Evolutionary conservation across 495 filamentous ascomycete species (phyloP), one percentile per base, ranked within the genome.

Genomic region (Delitschia confertaspora): DNA sequence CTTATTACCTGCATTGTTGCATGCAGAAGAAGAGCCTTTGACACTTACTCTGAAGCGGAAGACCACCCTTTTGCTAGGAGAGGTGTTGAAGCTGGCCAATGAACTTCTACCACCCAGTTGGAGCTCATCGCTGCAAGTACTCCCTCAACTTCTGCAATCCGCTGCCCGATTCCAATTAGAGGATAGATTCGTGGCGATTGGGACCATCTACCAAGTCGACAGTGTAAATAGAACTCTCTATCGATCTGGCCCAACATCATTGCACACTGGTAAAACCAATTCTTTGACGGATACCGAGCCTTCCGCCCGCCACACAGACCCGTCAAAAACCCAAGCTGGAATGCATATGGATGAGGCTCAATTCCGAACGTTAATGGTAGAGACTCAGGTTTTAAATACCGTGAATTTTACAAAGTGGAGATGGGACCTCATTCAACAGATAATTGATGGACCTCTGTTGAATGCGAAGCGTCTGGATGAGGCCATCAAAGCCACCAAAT

Each of bases 171-270:
- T 85, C 43, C 69, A 72, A 9, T 65, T 73, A 20, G 76, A 86
- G 6, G 76, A 76, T n/a, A 78, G 82, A 41, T 87, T 86, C 48
- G 68, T 81, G 31, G 83, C 87, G 13, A 85, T 84, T 1, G 79
- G 82, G 2, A 88, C 88, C 4, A 84, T 96, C 25, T 98, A 95
- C 59, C 91, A 96, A 58, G 88, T 96, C 4, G 93, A 94, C 63
- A 95, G 91, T 56, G 85, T 98, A 44, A 98, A 89, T 63, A 78
- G 86, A 47, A 96, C 89, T 1, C 66, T 98, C 7, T 86, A 94
- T 58, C 77, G 93, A 36, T 93, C 88, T 21, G 71, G 57, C 46
- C 81, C 34, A 65, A 60, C 60, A 11, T 56, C 64, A 13, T 56
- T 65, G 38, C 66, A 70, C 35, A 62, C 62, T 26, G 57, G 69